phyloP scores from a whole-genome alignment of 768 basidiomycete species.

The Candolleomyces efflorescens region DNA sequence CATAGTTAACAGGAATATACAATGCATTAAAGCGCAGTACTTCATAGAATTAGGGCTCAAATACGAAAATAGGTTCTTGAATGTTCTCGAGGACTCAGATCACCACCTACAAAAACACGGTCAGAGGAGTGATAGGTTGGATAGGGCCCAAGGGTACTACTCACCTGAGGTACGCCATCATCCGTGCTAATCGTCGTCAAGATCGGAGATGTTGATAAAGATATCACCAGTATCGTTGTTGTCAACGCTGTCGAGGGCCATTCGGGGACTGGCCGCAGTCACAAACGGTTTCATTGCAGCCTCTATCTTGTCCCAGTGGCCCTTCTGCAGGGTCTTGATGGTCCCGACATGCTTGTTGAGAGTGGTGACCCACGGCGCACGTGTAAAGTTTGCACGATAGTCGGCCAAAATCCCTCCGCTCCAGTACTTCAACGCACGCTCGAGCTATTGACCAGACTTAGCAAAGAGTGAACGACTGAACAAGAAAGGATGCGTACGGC shows the following conservation, averaged over 20 bases:
- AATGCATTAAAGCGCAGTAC: too few relatives aligned
- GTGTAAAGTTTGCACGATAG: not conserved
- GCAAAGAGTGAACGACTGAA: not conserved
- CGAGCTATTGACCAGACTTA: not conserved
- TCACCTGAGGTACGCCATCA: too few relatives aligned
- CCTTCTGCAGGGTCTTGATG: not conserved
- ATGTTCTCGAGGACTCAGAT: too few relatives aligned
- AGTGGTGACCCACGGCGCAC: not conserved
- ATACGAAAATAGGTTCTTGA: too few relatives aligned
- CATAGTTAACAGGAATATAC: too few relatives aligned
- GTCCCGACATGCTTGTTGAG: not conserved
- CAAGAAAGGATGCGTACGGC: not conserved
- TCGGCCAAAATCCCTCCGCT: not conserved
- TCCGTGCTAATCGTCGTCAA: too few relatives aligned
- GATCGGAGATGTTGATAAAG: too few relatives aligned
- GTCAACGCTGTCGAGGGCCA: not conserved
- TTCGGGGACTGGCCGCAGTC: not conserved
- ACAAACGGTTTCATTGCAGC: not conserved
- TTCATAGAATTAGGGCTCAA: too few relatives aligned
- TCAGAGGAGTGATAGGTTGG: too few relatives aligned
- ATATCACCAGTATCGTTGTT: not conserved
- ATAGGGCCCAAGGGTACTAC: too few relatives aligned
- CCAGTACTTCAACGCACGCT: slow-evolving; percentile 1
- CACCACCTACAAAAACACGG: too few relatives aligned
- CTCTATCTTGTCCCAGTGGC: slow-evolving; percentile 1